A percentile compares a stretch with the other conserved stretches of the same genome.
phyloP scores from a whole-genome alignment of 2,329 filamentous ascomycete genomes.

The Stemphylium beticola region DNA sequence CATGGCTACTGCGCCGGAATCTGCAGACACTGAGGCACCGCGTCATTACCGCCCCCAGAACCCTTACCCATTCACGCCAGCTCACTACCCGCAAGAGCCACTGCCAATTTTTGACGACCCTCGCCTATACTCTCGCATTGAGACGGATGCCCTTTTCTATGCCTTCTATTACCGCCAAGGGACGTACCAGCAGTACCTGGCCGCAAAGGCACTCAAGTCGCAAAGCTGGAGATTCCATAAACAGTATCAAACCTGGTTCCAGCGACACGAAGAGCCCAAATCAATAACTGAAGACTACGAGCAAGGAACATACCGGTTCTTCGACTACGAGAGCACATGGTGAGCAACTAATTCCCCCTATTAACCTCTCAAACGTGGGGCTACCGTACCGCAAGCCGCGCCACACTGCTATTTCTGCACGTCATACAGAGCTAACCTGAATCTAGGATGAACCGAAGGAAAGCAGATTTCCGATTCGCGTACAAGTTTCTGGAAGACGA shows the following conservation, averaged over 20 bases:
- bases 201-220: conserved; percentile 94
- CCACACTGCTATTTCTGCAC: conserved; percentile 12
- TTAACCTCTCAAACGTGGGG: conserved; percentile 4
- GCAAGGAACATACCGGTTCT: conserved; percentile 98
- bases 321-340: conserved; percentile 99
- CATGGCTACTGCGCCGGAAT: conserved; percentile 74
- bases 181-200: conserved; percentile 92
- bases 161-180: conserved; percentile 99
- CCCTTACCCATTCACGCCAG: conserved; percentile 73
- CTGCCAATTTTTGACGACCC: conserved; percentile 90
- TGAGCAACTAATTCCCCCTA: conserved; percentile 50
- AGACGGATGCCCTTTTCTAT: conserved; percentile 96
- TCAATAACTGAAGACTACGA: conserved; percentile 98
- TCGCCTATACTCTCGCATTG: conserved; percentile 83
- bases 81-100: conserved; percentile 93
- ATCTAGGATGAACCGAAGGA: conserved; percentile 95
- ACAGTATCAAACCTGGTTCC: conserved; percentile 98
- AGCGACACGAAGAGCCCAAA: conserved; percentile 97
- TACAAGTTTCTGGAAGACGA: conserved; percentile 99
- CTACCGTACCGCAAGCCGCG: conserved; percentile 7
- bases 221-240: conserved; percentile 99
- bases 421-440: conserved; percentile 31
- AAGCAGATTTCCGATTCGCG: conserved; percentile 97
- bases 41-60: conserved; percentile 84
- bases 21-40: conserved; percentile 79